A percentile compares a stretch with the other conserved stretches of the same genome.
Evolutionary conservation across 371 early-diverging fungal genomes (phyloP).

Genomic region (Batkoa obscura): DNA sequence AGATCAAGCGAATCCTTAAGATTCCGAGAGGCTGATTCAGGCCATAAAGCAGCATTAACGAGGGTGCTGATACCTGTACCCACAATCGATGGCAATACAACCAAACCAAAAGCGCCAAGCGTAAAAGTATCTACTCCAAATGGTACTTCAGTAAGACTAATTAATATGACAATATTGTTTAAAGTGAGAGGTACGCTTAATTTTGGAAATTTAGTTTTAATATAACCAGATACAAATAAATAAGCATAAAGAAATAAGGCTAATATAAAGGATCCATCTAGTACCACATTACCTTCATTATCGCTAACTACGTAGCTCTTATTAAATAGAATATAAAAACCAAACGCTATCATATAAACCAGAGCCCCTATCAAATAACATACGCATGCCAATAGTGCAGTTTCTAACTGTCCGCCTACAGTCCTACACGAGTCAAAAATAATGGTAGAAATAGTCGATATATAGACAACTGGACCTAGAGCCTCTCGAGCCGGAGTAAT

Average conservation of each 20-base stretch:
- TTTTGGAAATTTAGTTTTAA: neutral
- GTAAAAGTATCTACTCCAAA: neutral
- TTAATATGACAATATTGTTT: neutral
- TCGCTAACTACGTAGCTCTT: neutral
- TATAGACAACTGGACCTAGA: neutral
- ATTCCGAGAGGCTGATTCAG: neutral
- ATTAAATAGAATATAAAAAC: slow-evolving; percentile 1
- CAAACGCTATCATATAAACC: neutral
- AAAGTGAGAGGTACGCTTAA: neutral
- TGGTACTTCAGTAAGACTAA: neutral
- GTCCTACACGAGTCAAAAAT: neutral
- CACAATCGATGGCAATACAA: neutral
- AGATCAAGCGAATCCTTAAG: neutral
- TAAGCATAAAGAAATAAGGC: neutral
- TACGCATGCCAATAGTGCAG: neutral
- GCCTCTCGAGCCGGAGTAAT: neutral
- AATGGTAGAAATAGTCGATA: slow-evolving; percentile 1
- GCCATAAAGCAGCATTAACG: slow-evolving; percentile 2
- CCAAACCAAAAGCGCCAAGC: neutral
- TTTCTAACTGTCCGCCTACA: slow-evolving; percentile 1
- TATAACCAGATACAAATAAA: neutral
- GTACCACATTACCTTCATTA: neutral
- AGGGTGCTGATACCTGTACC: neutral
- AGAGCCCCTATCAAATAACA: neutral
- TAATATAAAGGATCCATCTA: slow-evolving; percentile 5